A percentile compares a stretch with the other conserved stretches of the same genome.
phyloP scores from a whole-genome alignment of 805 yeast genomes.

The Saccharomycopsis sp. region DNA sequence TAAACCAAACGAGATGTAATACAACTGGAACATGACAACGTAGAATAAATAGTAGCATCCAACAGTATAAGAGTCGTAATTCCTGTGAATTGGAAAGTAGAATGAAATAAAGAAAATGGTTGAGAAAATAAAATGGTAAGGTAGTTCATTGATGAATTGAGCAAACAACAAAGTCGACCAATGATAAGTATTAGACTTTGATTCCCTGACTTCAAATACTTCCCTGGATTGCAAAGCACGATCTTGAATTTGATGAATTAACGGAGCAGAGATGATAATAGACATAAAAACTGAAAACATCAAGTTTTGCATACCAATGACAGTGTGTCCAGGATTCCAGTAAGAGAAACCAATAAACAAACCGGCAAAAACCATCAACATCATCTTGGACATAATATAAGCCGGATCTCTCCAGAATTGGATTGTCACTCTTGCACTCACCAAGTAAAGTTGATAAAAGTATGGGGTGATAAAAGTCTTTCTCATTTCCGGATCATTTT shows the following conservation, averaged over 20 bases:
- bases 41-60: conserved; percentile 47
- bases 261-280: conserved; percentile 48
- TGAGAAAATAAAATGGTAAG: conserved; percentile 44
- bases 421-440: conserved; percentile 35
- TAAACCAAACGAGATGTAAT: conserved; percentile 45
- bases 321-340: conserved; percentile 45
- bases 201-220: conserved; percentile 62
- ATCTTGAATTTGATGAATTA: conserved; percentile 56
- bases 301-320: conserved; percentile 51
- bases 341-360: conserved; percentile 68
- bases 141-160: conserved; percentile 51
- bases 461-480: conserved; percentile 41
- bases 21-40: conserved; percentile 42
- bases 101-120: conserved; percentile 47
- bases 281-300: conserved; percentile 56
- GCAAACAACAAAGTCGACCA: conserved; percentile 55
- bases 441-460: conserved; percentile 35
- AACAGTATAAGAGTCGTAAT: conserved; percentile 38
- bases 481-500: conserved; percentile 23
- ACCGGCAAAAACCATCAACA: conserved; percentile 43
- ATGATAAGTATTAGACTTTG: conserved; percentile 63
- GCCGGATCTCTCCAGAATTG: conserved; percentile 55
- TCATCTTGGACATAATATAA: conserved; percentile 55
- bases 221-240: conserved; percentile 52
- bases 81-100: conserved; percentile 43